phyloP scores from a whole-genome alignment of 1,284 basidiomycete genomes.

The Ceratobasidium theobromae region DNA sequence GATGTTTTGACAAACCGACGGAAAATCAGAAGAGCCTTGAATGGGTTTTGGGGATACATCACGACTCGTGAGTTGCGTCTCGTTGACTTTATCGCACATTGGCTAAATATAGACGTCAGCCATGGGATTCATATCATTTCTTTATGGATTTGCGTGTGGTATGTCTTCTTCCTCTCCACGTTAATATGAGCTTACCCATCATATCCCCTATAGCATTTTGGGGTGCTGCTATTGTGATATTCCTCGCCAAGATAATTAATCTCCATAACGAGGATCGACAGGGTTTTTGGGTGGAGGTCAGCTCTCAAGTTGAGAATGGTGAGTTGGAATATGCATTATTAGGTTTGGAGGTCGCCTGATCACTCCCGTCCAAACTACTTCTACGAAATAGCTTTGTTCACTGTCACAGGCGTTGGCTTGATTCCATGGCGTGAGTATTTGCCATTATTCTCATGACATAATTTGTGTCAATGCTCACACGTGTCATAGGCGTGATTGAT shows the following conservation, averaged over 20 bases:
- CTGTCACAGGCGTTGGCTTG: conserved; percentile 60
- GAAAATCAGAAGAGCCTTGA: conserved; percentile 60
- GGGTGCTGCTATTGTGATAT: conserved; percentile 77
- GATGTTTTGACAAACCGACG: conserved; percentile 70
- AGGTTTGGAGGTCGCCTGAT: background rate
- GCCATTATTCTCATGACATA: conserved; percentile 37
- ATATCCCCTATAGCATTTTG: conserved; percentile 57
- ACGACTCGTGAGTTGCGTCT: conserved; percentile 65
- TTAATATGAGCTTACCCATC: background rate
- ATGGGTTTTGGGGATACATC: conserved; percentile 79
- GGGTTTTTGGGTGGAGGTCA: conserved; percentile 75
- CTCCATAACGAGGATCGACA: conserved; percentile 63
- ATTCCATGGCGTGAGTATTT: conserved; percentile 45
- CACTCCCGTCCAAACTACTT: background rate
- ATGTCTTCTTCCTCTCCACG: conserved; percentile 38
- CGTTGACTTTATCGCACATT: background rate
- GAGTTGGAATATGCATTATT: conserved; percentile 32
- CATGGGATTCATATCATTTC: conserved; percentile 64
- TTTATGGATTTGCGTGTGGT: conserved; percentile 80
- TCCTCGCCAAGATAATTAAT: conserved; percentile 69
- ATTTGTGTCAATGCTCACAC: background rate
- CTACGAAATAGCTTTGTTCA: conserved; percentile 62
- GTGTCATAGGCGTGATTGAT: conserved; percentile 62
- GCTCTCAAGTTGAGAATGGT: conserved; percentile 77
- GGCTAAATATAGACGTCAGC: conserved; percentile 38